Conservation (phyloP, 2,329 filamentous ascomycete genomes). For the Botryotinia convoluta region DNA sequence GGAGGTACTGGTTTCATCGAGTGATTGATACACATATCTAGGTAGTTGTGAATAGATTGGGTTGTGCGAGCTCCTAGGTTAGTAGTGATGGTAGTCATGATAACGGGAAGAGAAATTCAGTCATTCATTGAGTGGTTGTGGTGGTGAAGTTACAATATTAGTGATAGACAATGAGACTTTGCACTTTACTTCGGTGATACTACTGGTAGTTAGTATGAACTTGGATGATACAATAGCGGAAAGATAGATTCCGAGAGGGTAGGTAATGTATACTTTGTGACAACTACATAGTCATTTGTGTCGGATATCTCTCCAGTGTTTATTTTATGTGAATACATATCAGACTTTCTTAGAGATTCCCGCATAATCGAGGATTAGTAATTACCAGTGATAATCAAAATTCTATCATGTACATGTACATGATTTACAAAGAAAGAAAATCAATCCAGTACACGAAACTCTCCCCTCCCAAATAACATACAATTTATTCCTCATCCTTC, state of each 20-base stretch:
- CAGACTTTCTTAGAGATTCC: not conserved
- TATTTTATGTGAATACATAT: not conserved
- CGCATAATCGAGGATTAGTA: not conserved
- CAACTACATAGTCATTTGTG: not conserved
- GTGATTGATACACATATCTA: not conserved
- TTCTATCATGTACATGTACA: not conserved
- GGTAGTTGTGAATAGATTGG: not conserved
- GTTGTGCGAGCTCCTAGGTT: fast-evolving
- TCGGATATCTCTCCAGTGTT: not conserved
- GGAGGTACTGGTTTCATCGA: not conserved
- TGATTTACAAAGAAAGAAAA: not conserved
- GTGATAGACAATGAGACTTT: not conserved
- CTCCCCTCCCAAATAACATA: not conserved
- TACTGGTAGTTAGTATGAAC: not conserved
- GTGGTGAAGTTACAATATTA: not conserved
- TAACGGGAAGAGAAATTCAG: not conserved
- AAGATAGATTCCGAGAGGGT: not conserved
- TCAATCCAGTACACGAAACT: not conserved
- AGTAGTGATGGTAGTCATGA: not conserved
- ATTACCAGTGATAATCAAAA: no score
- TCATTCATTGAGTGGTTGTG: not conserved
- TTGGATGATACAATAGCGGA: not conserved
- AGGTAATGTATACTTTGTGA: not conserved
- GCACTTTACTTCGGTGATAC: not conserved
- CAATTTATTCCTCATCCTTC: not conserved